phyloP scores from a whole-genome alignment of 805 yeast species.

The Isabelozyma rhagii region DNA sequence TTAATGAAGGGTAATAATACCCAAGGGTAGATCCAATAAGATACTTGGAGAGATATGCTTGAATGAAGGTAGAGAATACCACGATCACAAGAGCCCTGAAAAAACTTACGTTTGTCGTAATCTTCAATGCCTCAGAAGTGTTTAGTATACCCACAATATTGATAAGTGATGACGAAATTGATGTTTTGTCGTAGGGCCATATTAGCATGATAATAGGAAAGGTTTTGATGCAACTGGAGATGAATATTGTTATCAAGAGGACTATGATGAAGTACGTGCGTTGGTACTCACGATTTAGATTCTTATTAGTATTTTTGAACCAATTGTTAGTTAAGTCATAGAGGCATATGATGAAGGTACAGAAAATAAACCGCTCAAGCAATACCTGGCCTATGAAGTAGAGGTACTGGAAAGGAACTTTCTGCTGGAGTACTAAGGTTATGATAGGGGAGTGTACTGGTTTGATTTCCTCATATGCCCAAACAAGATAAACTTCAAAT shows the following conservation, averaged over 20 bases:
- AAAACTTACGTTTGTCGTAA: slow-evolving; percentile 17
- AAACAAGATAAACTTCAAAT: slow-evolving; percentile 84
- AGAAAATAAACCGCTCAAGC: slow-evolving; percentile 42
- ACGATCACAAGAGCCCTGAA: slow-evolving; percentile 10
- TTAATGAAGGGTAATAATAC: slow-evolving; percentile 7
- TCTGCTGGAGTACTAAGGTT: slow-evolving; percentile 24
- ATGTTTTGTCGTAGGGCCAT: slow-evolving; percentile 89
- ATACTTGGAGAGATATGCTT: slow-evolving; percentile 10
- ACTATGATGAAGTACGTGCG: slow-evolving; percentile 36
- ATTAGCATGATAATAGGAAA: slow-evolving; percentile 91
- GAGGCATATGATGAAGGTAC: slow-evolving; percentile 27
- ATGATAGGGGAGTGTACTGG: slow-evolving; percentile 23
- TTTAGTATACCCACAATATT: slow-evolving; percentile 58
- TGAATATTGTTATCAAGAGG: slow-evolving; percentile 64
- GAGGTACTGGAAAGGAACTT: slow-evolving; percentile 49
- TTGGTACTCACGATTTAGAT: slow-evolving; percentile 22
- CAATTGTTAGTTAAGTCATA: slow-evolving; percentile 14
- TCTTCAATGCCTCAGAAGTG: slow-evolving; percentile 55
- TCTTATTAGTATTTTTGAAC: slow-evolving; percentile 16
- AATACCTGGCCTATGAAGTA: slow-evolving; percentile 54
- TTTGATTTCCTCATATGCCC: slow-evolving; percentile 86
- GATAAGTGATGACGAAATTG: slow-evolving; percentile 58
- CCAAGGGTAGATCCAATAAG: slow-evolving; percentile 11
- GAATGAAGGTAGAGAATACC: slow-evolving; percentile 11
- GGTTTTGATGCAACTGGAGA: slow-evolving; percentile 76